These are phyloP conservation scores for Collybia nuda DNA, from an alignment of 768 basidiomycete species.

Conservation along the genomic window DNA sequence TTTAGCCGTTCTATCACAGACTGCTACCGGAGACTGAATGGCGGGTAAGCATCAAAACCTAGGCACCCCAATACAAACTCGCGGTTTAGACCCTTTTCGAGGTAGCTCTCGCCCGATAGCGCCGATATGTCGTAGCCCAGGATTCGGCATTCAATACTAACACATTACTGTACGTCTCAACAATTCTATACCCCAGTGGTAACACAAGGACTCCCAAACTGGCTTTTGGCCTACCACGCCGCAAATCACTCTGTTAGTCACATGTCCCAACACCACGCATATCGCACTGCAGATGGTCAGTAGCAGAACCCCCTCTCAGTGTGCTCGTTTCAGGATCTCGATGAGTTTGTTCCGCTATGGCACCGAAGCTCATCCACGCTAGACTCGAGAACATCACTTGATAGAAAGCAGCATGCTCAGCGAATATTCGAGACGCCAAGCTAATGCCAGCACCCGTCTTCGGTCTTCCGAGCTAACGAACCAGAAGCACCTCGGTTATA, in stretches of 20 bases:
- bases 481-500: slow-evolving; percentile 1
- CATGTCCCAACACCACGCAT: background rate
- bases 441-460: background rate
- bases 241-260: background rate
- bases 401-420: background rate
- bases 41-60: background rate
- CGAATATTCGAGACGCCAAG: background rate
- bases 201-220: background rate
- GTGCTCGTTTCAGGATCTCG: background rate
- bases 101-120: background rate
- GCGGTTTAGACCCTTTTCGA: background rate
- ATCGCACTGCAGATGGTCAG: too few species aligned
- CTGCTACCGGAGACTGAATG: background rate
- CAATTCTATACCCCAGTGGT: background rate
- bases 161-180: background rate
- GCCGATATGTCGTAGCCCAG: background rate
- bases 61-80: background rate
- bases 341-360: background rate
- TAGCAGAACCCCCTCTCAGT: background rate
- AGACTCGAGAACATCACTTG: slow-evolving; percentile 1
- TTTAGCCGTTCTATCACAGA: background rate
- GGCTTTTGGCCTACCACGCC: background rate
- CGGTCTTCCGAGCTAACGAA: background rate
- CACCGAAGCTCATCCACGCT: background rate
- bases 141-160: too few species aligned